Evolutionary conservation across 2,329 filamentous ascomycete genomes (phyloP).

Genomic region (Coniochaeta ligniaria): DNA sequence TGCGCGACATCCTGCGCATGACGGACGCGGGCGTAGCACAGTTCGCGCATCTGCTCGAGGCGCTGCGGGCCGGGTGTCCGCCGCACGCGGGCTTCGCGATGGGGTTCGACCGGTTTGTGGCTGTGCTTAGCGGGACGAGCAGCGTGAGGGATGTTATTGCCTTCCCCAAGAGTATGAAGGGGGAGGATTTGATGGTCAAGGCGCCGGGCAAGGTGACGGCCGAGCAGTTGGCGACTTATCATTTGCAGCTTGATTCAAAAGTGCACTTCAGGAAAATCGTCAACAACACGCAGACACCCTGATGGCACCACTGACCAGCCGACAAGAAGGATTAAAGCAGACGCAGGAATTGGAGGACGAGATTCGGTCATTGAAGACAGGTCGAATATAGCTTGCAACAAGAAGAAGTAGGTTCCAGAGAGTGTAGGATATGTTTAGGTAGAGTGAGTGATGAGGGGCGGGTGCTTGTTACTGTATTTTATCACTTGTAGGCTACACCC

Average conservation of each 20-base stretch:
- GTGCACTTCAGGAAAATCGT: too few relatives aligned
- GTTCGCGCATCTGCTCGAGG: conserved; percentile 79
- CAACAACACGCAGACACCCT: too few relatives aligned
- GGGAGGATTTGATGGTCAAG: conserved; percentile 77
- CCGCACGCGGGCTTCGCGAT: conserved; percentile 92
- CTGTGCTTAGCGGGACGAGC: conserved; percentile 67
- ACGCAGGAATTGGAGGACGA: too few relatives aligned
- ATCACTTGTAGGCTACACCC: background rate
- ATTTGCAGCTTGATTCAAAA: too few relatives aligned
- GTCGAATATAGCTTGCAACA: too few relatives aligned
- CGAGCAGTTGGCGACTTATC: conserved; percentile 42
- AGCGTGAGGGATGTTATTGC: conserved; percentile 91
- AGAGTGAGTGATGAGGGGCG: too few relatives aligned
- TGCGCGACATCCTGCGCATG: conserved; percentile 80
- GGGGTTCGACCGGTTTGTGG: conserved; percentile 81
- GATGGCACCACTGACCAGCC: too few relatives aligned
- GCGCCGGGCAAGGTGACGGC: conserved; percentile 65
- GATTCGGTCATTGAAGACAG: too few relatives aligned
- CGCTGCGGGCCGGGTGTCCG: conserved; percentile 78
- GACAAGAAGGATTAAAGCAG: too few relatives aligned
- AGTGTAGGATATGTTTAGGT: too few relatives aligned
- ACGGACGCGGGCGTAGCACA: conserved; percentile 62
- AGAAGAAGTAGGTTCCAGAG: too few relatives aligned
- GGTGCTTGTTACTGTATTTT: background rate
- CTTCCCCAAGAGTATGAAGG: conserved; percentile 89